These are phyloP conservation scores for Thelonectria olida DNA, from an alignment of 2,329 filamentous ascomycete genomes.

Conservation along the genomic window DNA sequence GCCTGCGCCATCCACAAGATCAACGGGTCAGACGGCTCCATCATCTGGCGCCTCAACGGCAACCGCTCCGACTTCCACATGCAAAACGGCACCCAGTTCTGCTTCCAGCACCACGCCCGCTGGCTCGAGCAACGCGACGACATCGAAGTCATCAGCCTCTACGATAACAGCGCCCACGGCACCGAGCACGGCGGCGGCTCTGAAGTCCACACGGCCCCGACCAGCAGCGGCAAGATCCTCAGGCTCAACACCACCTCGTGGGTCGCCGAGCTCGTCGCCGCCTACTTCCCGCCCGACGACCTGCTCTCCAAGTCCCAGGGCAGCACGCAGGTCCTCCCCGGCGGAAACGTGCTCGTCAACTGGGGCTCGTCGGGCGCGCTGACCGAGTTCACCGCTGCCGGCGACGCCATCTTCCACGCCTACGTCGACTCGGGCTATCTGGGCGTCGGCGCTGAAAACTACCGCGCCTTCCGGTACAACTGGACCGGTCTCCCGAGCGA, in stretches of 20 bases:
- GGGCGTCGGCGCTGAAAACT: constrained; percentile 55
- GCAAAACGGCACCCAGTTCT: constrained; percentile 50
- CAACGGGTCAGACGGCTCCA: constrained; percentile 55
- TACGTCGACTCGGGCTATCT: constrained; percentile 54
- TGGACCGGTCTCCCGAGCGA: constrained; percentile 58
- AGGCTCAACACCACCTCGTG: constrained; percentile 55
- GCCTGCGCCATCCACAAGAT: constrained; percentile 58
- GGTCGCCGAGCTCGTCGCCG: constrained; percentile 56
- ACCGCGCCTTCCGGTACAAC: constrained; percentile 62
- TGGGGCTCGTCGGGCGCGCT: constrained; percentile 64
- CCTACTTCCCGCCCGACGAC: constrained; percentile 59
- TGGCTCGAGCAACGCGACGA: constrained; percentile 51
- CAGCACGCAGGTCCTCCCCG: constrained; percentile 61
- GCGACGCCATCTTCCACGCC: constrained; percentile 61
- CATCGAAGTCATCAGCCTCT: constrained; percentile 61
- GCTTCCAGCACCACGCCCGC: constrained; percentile 63
- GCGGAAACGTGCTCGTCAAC: constrained; percentile 63
- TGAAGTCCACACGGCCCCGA: constrained; percentile 34
- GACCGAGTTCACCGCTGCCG: constrained; percentile 57
- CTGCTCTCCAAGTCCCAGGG: constrained; percentile 60
- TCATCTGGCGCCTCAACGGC: constrained; percentile 64
- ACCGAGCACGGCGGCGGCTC: constrained; percentile 49
- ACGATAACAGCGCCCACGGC: constrained; percentile 62
- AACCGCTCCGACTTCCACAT: constrained; percentile 52
- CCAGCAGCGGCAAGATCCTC: constrained; percentile 58